phyloP scores from a whole-genome alignment of 139 green algal genomes.

The Microglena sp. region DNA sequence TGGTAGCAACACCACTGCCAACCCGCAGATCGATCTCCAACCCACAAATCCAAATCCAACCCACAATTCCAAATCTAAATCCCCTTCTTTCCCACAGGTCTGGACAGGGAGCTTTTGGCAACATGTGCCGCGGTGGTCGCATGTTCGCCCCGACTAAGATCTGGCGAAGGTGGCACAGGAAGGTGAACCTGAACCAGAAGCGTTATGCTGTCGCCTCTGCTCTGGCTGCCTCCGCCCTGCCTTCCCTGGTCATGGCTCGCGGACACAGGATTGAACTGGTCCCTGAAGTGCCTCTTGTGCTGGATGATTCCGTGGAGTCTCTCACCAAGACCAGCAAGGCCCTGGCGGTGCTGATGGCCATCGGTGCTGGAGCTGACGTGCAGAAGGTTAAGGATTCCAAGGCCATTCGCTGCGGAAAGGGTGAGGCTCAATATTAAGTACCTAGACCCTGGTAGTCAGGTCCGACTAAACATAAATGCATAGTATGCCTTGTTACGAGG shows the following conservation, averaged over 20 bases:
- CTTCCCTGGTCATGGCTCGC: constrained; percentile 90
- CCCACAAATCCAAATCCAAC: no score
- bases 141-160: constrained; percentile 98
- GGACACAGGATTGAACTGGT: constrained; percentile 92
- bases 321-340: constrained; percentile 90
- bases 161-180: constrained; percentile 96
- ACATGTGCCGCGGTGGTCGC: constrained; percentile 97
- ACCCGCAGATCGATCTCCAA: no score
- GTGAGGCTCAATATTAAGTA: no score
- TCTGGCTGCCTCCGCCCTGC: constrained; percentile 88
- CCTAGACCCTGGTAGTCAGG: no score
- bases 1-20: no score
- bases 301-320: constrained; percentile 72
- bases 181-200: constrained; percentile 97
- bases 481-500: no score
- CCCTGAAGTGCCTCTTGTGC: constrained; percentile 91
- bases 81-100: constrained; percentile 90
- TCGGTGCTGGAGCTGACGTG: constrained; percentile 79
- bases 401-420: constrained; percentile 83
- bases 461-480: no score
- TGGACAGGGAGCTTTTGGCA: constrained; percentile 97
- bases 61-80: no score
- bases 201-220: constrained; percentile 90
- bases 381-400: constrained; percentile 80
- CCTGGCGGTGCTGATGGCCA: constrained; percentile 74